These are phyloP conservation scores for Sporothrix phasma DNA, from an alignment of 2,329 filamentous ascomycete species.

Conservation along the genomic window DNA sequence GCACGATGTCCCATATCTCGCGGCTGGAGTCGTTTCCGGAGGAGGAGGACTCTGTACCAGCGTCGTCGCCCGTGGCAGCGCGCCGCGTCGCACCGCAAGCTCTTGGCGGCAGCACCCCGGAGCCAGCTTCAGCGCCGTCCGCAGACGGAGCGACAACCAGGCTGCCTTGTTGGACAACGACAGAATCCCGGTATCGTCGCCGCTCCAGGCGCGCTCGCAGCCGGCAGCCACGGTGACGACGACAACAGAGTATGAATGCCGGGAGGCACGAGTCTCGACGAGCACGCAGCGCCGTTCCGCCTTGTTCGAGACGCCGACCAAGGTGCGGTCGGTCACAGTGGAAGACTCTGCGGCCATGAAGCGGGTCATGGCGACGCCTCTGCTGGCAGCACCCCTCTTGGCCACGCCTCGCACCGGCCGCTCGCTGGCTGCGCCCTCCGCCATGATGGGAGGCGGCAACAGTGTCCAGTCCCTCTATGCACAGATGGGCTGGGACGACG, in stretches of 20 bases:
- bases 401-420: neutral
- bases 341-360: neutral
- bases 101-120: neutral
- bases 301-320: constrained; percentile 25
- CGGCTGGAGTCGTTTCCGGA: neutral
- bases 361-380: neutral
- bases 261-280: neutral
- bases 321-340: constrained; percentile 12
- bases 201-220: constrained; percentile 8
- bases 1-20: neutral
- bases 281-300: neutral
- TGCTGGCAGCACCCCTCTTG: neutral
- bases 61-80: neutral
- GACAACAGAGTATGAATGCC: neutral
- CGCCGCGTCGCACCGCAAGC: neutral
- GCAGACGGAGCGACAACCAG: neutral
- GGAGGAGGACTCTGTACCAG: constrained; percentile 3
- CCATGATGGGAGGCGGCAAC: constrained; percentile 22
- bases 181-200: constrained; percentile 18
- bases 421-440: neutral
- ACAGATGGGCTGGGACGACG: constrained; percentile 48
- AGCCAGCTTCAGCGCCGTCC: neutral
- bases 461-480: constrained; percentile 40
- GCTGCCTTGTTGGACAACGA: neutral
- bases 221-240: neutral